Evolutionary conservation across 2,329 filamentous ascomycete genomes (phyloP).

Genomic region (Grosmannia clavigera): DNA sequence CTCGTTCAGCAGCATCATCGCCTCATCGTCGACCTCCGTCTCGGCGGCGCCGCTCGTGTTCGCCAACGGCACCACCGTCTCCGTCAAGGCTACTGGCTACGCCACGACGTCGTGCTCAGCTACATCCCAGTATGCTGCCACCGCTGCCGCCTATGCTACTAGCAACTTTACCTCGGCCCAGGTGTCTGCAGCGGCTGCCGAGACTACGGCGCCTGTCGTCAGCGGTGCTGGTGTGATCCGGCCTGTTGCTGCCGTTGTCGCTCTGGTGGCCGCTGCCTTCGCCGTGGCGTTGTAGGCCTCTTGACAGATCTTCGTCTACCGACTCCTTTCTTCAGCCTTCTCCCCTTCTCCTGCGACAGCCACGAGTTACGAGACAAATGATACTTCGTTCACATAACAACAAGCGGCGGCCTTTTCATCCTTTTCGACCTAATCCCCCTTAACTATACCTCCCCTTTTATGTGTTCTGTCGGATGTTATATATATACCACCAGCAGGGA

Average conservation of each 20-base stretch:
- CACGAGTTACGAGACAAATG: constrained; percentile 13
- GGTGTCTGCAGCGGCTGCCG: not conserved
- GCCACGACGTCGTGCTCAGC: constrained; percentile 3
- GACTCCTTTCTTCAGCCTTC: not conserved
- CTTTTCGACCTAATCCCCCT: not conserved
- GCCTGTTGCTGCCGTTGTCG: constrained; percentile 18
- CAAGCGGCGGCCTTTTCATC: constrained; percentile 4
- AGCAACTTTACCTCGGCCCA: constrained; percentile 9
- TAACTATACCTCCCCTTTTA: not conserved
- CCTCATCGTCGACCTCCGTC: constrained; percentile 5
- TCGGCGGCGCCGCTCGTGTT: constrained; percentile 6
- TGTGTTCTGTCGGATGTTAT: constrained; percentile 11
- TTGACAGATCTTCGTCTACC: too few relatives aligned
- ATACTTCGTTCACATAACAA: constrained; percentile 1
- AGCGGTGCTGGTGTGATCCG: constrained; percentile 19
- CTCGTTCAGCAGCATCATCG: constrained; percentile 9
- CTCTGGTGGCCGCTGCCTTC: constrained; percentile 20
- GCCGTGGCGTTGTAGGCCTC: constrained; percentile 12
- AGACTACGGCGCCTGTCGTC: constrained; percentile 15
- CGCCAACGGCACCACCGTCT: constrained; percentile 11
- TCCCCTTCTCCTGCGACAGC: constrained; percentile 1
- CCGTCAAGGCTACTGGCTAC: constrained; percentile 11
- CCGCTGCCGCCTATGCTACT: not conserved
- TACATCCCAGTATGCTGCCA: constrained; percentile 2
- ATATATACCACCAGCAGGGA: not conserved